Percentiles rank a stretch among this genome's conserved stretches.
These are phyloP conservation scores for Catunica adiposa DNA, from an alignment of 2,329 filamentous ascomycete genomes.

Conservation along the genomic window DNA sequence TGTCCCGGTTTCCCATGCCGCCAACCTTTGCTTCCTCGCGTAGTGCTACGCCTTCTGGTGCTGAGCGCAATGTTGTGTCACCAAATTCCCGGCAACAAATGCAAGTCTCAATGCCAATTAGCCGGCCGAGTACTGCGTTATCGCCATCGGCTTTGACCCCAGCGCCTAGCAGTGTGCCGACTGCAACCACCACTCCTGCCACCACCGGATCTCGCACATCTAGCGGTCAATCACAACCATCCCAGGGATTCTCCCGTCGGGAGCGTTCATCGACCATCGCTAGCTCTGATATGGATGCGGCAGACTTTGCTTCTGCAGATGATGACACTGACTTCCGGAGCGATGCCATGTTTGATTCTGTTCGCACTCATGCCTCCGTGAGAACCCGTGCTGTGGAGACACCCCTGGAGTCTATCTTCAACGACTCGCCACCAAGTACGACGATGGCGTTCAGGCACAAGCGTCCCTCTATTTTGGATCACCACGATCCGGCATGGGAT, in stretches of 20 bases:
- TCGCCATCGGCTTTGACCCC: slow-evolving; percentile 22
- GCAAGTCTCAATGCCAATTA: not conserved
- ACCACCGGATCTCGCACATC: slow-evolving; percentile 19
- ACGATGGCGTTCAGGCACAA: slow-evolving; percentile 26
- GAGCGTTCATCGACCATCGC: slow-evolving; percentile 41
- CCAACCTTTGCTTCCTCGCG: slow-evolving; percentile 2
- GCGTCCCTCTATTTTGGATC: slow-evolving; percentile 12
- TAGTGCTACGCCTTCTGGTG: not conserved
- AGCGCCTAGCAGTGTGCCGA: slow-evolving; percentile 22
- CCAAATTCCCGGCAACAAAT: not conserved
- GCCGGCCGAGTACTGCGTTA: not conserved
- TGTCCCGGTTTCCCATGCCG: slow-evolving; percentile 16
- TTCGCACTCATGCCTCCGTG: slow-evolving; percentile 53
- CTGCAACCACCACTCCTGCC: slow-evolving; percentile 18
- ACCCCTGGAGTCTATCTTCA: slow-evolving; percentile 64
- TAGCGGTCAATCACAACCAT: slow-evolving; percentile 10
- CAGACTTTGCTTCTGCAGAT: slow-evolving; percentile 49
- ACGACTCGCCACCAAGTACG: slow-evolving; percentile 53
- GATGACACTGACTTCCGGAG: slow-evolving; percentile 67
- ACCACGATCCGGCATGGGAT: slow-evolving; percentile 13
- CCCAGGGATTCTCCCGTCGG: slow-evolving; percentile 17
- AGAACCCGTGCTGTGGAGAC: slow-evolving; percentile 51
- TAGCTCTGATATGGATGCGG: slow-evolving; percentile 52
- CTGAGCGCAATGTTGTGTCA: not conserved
- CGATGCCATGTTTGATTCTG: slow-evolving; percentile 61